Evolutionary conservation across 2,329 filamentous ascomycete genomes (phyloP).

Genomic region (Rhinocladiella similis): DNA sequence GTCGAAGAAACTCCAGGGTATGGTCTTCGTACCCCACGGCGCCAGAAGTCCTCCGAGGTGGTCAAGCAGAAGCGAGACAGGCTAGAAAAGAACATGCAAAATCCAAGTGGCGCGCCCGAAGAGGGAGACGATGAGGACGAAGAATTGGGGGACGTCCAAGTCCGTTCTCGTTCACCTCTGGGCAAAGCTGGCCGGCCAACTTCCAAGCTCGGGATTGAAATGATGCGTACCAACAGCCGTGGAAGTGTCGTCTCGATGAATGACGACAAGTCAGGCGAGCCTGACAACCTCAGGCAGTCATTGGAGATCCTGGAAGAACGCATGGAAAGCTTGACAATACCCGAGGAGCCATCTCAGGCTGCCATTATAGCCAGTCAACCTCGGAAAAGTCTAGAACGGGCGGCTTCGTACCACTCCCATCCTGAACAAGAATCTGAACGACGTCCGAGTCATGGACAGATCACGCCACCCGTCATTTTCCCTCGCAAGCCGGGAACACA

Average conservation of each 20-base stretch:
- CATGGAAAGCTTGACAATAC: constrained; percentile 32
- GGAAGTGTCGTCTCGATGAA: constrained; percentile 66
- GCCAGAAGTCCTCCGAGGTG: constrained; percentile 70
- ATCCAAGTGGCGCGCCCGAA: constrained; percentile 67
- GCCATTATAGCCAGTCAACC: constrained; percentile 27
- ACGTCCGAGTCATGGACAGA: constrained; percentile 31
- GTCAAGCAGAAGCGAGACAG: constrained; percentile 73
- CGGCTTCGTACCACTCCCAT: constrained; percentile 30
- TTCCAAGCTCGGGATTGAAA: constrained; percentile 91
- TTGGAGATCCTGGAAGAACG: constrained; percentile 36
- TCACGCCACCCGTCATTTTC: constrained; percentile 55
- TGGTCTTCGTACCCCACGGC: constrained; percentile 53
- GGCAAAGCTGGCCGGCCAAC: constrained; percentile 63
- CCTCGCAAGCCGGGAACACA: constrained; percentile 44
- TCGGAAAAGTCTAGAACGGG: constrained; percentile 28
- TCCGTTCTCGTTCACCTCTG: constrained; percentile 52
- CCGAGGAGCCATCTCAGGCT: constrained; percentile 24
- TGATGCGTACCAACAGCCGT: constrained; percentile 96
- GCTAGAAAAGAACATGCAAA: constrained; percentile 65
- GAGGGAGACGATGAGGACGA: constrained; percentile 96
- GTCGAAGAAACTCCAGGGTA: constrained; percentile 42
- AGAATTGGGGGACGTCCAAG: constrained; percentile 66
- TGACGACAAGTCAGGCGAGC: constrained; percentile 41
- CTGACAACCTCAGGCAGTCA: constrained; percentile 26
- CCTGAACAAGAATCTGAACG: constrained; percentile 29